These are phyloP conservation scores for Sporothrix mexicana DNA, from an alignment of 2,329 filamentous ascomycete species.

Conservation along the genomic window DNA sequence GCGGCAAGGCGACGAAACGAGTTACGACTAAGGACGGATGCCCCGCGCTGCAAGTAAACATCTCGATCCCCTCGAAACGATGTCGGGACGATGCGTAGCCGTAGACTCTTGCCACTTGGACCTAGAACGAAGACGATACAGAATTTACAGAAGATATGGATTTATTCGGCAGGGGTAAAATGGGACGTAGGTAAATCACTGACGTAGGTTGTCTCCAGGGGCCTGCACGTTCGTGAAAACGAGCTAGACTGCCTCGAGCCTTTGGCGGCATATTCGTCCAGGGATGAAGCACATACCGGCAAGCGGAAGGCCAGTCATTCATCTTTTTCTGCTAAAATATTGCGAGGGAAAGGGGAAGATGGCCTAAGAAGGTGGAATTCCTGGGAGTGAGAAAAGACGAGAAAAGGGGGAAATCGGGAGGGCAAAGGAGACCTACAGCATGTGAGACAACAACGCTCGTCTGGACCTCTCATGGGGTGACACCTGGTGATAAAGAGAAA, in stretches of 20 bases:
- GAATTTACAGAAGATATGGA: not conserved
- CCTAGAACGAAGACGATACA: not conserved
- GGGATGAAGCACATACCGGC: not conserved
- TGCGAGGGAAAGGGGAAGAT: not conserved
- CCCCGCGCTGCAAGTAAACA: not conserved
- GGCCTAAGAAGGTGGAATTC: not conserved
- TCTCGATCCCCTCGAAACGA: not conserved
- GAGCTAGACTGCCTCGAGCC: not conserved
- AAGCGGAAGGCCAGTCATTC: not conserved
- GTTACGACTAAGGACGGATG: not conserved
- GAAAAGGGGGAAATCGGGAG: not conserved
- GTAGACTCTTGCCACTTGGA: not conserved
- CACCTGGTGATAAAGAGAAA: slow-evolving; percentile 4
- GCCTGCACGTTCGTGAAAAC: not conserved
- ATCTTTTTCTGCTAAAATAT: not conserved
- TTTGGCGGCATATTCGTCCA: not conserved
- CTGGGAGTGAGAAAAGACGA: not conserved
- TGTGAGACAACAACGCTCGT: not conserved
- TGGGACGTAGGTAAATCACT: not conserved
- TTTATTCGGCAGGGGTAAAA: not conserved
- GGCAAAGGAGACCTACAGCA: not conserved
- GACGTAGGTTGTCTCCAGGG: not conserved
- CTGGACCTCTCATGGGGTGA: slow-evolving; percentile 7
- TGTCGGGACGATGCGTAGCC: not conserved
- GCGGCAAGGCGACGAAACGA: not conserved